Evolutionary conservation across 768 basidiomycete species (phyloP).

Genomic region (Mycena belliarum): DNA sequence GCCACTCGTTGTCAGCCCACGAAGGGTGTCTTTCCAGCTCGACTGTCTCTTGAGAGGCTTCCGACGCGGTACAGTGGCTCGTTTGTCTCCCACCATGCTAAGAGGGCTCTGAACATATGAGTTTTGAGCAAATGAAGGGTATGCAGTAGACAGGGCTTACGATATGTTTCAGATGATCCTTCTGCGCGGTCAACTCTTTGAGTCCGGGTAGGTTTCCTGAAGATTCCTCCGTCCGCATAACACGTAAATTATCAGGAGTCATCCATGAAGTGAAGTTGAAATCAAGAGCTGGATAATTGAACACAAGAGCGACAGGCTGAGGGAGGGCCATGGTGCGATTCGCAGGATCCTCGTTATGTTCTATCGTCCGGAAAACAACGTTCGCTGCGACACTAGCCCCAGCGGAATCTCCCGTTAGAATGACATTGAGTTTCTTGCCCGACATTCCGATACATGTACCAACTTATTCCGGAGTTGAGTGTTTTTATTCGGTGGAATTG

Average conservation of each 20-base stretch:
- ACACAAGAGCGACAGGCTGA: conserved; percentile 77
- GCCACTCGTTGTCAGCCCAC: conserved; percentile 42
- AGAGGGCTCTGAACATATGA: conserved; percentile 63
- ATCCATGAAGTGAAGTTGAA: conserved; percentile 99
- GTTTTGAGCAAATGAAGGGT: background rate
- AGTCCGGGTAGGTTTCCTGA: conserved; percentile 77
- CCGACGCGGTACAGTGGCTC: conserved; percentile 32
- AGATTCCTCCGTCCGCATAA: conserved; percentile 86
- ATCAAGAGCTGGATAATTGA: conserved; percentile 91
- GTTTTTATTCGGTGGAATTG: background rate
- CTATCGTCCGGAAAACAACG: conserved; percentile 83
- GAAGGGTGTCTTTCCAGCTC: conserved; percentile 63
- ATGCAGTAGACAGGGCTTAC: conserved; percentile 29
- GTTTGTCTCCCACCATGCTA: conserved; percentile 83
- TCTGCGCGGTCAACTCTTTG: conserved; percentile 70
- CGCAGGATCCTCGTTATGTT: conserved; percentile 46
- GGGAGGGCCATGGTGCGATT: conserved; percentile 50
- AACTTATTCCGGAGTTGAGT: conserved; percentile 32
- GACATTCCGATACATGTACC: conserved; percentile 87
- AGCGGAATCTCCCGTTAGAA: conserved; percentile 94
- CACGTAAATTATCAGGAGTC: conserved; percentile 78
- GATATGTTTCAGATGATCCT: conserved; percentile 85
- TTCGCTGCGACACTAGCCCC: conserved; percentile 88
- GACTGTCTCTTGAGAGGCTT: conserved; percentile 54
- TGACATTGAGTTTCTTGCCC: conserved; percentile 73